Base-by-base conservation (phyloP, 2,329 filamentous ascomycete species). In the Fusarium heterosporum region DNA sequence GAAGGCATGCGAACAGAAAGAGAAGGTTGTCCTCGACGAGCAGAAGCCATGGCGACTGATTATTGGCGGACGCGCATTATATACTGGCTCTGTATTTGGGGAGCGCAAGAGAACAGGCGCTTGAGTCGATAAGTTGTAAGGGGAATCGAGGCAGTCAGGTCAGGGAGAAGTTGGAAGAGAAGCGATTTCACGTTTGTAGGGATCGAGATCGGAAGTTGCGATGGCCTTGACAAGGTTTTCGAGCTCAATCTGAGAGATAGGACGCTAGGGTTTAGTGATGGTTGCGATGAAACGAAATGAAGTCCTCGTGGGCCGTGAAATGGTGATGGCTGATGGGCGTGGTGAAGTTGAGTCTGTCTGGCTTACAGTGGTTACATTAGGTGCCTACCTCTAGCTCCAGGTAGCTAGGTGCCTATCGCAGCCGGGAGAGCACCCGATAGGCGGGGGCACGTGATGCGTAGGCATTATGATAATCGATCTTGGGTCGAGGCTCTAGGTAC, bases 1-100 rank as follows among this genome's bases (percentile, higher is more conserved):
- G 69, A 47, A 55, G 74, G 69, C 59, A 80, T 74, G 46, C 72
- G 76, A 48, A 80, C 77, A 30, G 80, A 80, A 59, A 81, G 77
- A 50, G 79, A 75, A 55, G 76, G 77, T 66, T 78, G 79, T 63
- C 73, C 76, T 66, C 76, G 77, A 67, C 78, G 79, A 55, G 77
- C 75, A 67, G 80, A 75, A 64, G 80, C 76, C 79, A 82, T 82
- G 73, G 70, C 66, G 64, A 71, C 68, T 68, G 59, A 72, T 70
- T 73, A 72, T 75, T 43, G 59, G 57, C 57, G 51, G 57, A 47
- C 47, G 64, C 58, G 73, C 75, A 77, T 76, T 47, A 72, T 76
- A 72, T 64, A 65, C 17, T 26, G 55, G 22, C 32, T 36, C 6
- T 8, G 29, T 11, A 38, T 22, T 49, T 40, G 34, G 25, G 41